phyloP scores from a whole-genome alignment of 1,284 basidiomycete genomes.

The Austropuccinia psidii region DNA sequence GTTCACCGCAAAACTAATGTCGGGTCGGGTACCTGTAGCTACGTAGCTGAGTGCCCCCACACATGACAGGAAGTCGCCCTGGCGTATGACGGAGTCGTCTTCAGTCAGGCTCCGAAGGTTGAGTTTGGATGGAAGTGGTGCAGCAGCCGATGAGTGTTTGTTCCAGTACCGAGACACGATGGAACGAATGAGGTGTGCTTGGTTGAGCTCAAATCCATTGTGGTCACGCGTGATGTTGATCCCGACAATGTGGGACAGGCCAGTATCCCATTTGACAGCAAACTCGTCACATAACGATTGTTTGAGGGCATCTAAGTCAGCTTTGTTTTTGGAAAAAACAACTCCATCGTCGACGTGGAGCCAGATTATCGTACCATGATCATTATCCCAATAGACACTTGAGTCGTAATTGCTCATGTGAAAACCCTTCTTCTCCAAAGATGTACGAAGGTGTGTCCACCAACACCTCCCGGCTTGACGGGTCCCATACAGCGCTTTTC shows the following conservation, averaged over 20 bases:
- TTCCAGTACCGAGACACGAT: too few relatives aligned
- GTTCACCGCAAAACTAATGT: not conserved
- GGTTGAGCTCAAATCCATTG: not conserved
- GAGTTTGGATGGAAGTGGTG: not conserved
- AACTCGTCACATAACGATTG: not conserved
- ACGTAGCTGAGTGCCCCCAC: not conserved
- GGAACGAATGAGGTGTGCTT: not conserved
- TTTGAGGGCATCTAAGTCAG: not conserved
- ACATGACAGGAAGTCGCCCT: not conserved
- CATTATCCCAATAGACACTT: too few relatives aligned
- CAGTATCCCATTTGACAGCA: not conserved
- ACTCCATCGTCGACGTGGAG: conserved; percentile 10
- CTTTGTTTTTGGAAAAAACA: not conserved
- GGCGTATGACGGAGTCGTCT: too few relatives aligned
- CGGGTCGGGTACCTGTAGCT: not conserved
- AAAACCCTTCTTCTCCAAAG: too few relatives aligned
- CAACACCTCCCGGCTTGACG: not conserved
- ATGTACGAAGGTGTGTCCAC: not conserved
- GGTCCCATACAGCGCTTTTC: conserved; percentile 4
- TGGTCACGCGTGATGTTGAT: not conserved
- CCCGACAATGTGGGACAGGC: not conserved
- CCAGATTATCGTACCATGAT: too few relatives aligned
- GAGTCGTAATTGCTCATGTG: too few relatives aligned
- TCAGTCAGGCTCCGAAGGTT: not conserved
- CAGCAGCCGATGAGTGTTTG: too few relatives aligned